Evolutionary conservation across 2,329 filamentous ascomycete species (phyloP).

Genomic region (Neurospora sp.): DNA sequence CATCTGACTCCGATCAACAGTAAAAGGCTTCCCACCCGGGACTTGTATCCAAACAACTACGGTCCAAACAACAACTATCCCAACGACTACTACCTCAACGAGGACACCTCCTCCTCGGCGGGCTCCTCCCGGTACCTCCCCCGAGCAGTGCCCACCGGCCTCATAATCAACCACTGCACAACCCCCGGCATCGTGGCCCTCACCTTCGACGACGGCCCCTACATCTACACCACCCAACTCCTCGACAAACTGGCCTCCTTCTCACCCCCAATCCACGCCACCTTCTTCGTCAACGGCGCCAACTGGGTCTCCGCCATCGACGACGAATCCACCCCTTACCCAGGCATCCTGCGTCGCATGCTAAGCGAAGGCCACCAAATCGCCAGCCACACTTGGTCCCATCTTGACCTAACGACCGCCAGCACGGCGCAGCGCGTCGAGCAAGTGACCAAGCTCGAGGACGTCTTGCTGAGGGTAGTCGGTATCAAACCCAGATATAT

Average conservation of each 20-base stretch:
- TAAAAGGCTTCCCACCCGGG: background rate
- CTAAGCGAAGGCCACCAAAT: slow-evolving; percentile 27
- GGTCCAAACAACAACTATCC: background rate
- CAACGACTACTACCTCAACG: background rate
- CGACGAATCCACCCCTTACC: slow-evolving; percentile 18
- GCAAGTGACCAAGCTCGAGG: slow-evolving; percentile 24
- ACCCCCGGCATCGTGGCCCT: slow-evolving; percentile 23
- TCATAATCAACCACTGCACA: slow-evolving; percentile 18
- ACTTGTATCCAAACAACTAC: background rate
- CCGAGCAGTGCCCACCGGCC: slow-evolving; percentile 8
- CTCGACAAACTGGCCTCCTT: slow-evolving; percentile 23
- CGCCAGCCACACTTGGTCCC: slow-evolving; percentile 27
- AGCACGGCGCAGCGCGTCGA: slow-evolving; percentile 12
- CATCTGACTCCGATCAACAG: background rate
- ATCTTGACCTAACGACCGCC: slow-evolving; percentile 22
- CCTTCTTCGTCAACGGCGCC: slow-evolving; percentile 27
- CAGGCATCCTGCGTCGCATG: slow-evolving; percentile 20
- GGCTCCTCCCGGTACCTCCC: background rate
- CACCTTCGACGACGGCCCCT: slow-evolving; percentile 28
- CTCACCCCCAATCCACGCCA: slow-evolving; percentile 21
- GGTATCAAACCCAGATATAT: slow-evolving; percentile 28
- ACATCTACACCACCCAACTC: slow-evolving; percentile 22
- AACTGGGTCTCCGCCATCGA: slow-evolving; percentile 21
- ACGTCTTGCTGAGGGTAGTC: slow-evolving; percentile 21
- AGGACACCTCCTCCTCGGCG: background rate